Conservation (phyloP, 768 basidiomycete species). For the Lentinula edodes region DNA sequence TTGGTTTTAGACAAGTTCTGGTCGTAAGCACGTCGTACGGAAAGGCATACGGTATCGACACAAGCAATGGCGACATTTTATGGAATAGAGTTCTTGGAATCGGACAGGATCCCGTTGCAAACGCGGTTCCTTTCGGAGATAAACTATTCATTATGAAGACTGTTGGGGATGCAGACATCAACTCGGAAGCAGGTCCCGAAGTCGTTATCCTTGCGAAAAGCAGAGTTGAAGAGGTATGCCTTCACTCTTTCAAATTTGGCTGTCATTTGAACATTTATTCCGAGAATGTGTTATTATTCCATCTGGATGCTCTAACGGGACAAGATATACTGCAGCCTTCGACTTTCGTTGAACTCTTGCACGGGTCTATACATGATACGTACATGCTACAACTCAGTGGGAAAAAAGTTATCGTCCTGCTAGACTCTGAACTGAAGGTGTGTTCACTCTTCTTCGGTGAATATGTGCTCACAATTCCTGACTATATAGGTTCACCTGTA, state of each 20-base stretch:
- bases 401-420: slow-evolving; percentile 50
- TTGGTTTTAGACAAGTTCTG: slow-evolving; percentile 84
- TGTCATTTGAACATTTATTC: slow-evolving; percentile 21
- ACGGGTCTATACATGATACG: slow-evolving; percentile 55
- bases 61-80: slow-evolving; percentile 66
- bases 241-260: not conserved
- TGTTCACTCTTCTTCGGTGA: slow-evolving; percentile 9
- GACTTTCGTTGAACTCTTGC: slow-evolving; percentile 31
- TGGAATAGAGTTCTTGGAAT: slow-evolving; percentile 82
- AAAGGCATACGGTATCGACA: slow-evolving; percentile 80
- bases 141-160: slow-evolving; percentile 54
- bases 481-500: slow-evolving; percentile 53
- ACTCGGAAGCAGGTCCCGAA: slow-evolving; percentile 33
- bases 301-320: slow-evolving; percentile 77
- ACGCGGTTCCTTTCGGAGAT: slow-evolving; percentile 40
- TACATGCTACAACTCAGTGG: slow-evolving; percentile 42
- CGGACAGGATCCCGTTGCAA: slow-evolving; percentile 49
- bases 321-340: slow-evolving; percentile 37
- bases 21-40: slow-evolving; percentile 66
- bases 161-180: slow-evolving; percentile 37
- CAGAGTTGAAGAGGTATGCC: slow-evolving; percentile 54
- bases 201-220: slow-evolving; percentile 61
- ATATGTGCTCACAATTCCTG: too few species aligned
- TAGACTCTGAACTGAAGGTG: slow-evolving; percentile 79
- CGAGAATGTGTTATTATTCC: slow-evolving; percentile 71